Evolutionary conservation across 129 eudicot genomes (phyloP).

Genomic region (Pittosporum tobira): DNA sequence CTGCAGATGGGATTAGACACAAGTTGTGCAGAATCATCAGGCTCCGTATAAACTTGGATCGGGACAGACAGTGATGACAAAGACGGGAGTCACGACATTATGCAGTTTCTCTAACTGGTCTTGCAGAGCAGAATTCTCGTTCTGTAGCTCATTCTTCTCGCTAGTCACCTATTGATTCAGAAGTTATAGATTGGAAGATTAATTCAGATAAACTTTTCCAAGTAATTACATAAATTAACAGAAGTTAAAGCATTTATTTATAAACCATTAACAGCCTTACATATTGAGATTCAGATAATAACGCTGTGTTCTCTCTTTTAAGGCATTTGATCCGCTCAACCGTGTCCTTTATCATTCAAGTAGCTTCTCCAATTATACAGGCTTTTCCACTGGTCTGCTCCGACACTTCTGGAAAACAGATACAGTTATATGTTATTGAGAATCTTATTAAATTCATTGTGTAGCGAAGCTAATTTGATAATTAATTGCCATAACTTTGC

Average conservation of each 20-base stretch:
- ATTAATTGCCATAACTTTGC: conserved; percentile 10
- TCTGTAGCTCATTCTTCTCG: conserved; percentile 66
- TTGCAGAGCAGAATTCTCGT: conserved; percentile 48
- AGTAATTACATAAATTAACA: no score
- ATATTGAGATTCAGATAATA: conserved; percentile 64
- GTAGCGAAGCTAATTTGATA: not conserved
- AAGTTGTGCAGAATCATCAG: conserved; percentile 12
- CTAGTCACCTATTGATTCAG: conserved; percentile 37
- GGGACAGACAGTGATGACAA: conserved; percentile 42
- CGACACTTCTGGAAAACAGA: conserved; percentile 36
- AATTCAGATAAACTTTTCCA: no score
- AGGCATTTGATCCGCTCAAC: conserved; percentile 44
- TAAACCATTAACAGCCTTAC: conserved; percentile 34
- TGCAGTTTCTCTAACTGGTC: conserved; percentile 43
- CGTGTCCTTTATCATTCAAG: conserved; percentile 50
- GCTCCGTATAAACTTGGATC: conserved; percentile 30
- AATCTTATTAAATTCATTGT: no score
- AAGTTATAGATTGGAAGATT: no score
- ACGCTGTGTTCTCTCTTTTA: conserved; percentile 54
- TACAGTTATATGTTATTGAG: not conserved
- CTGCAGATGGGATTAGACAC: conserved; percentile 25
- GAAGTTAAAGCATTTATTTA: no score
- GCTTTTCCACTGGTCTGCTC: conserved; percentile 68
- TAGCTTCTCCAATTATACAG: conserved; percentile 51
- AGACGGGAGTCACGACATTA: conserved; percentile 34